These are phyloP conservation scores for Kalaharituber pfeilii DNA, from an alignment of 2,329 filamentous ascomycete genomes.

Conservation along the genomic window DNA sequence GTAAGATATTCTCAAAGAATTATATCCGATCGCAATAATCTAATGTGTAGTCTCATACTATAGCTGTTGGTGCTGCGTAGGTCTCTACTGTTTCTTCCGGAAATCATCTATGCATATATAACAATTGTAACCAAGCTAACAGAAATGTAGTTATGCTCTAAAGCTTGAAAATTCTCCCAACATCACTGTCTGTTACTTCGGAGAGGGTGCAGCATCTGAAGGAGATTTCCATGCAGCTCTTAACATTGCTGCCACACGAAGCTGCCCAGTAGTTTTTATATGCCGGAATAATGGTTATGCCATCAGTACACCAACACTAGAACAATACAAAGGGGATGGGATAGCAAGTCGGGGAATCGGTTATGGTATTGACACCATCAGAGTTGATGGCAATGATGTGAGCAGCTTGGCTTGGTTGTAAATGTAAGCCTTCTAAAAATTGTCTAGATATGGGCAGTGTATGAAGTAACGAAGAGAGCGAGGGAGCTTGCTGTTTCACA, in stretches of 20 bases:
- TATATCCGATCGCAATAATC: too few relatives aligned
- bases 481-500: slow-evolving; percentile 60
- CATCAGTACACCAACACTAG: slow-evolving; percentile 73
- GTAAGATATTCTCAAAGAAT: background rate
- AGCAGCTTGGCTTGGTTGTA: slow-evolving; percentile 2
- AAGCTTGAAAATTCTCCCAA: slow-evolving; percentile 59
- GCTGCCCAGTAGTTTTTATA: slow-evolving; percentile 76
- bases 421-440: background rate
- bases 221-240: slow-evolving; percentile 83
- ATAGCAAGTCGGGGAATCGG: slow-evolving; percentile 75
- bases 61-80: slow-evolving; percentile 51
- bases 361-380: slow-evolving; percentile 85
- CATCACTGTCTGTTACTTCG: slow-evolving; percentile 71
- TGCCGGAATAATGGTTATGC: slow-evolving; percentile 89
- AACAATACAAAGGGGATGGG: slow-evolving; percentile 81
- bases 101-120: background rate
- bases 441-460: slow-evolving; percentile 55
- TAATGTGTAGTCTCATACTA: too few relatives aligned
- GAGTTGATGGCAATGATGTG: slow-evolving; percentile 76
- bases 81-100: background rate
- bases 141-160: slow-evolving; percentile 43
- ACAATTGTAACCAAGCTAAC: background rate
- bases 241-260: slow-evolving; percentile 75
- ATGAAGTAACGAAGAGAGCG: slow-evolving; percentile 61
- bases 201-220: slow-evolving; percentile 76